A percentile compares a stretch with the other conserved stretches of the same genome.
Evolutionary conservation across 2,329 filamentous ascomycete genomes (phyloP).

Genomic region (Ascochyta rabiei): DNA sequence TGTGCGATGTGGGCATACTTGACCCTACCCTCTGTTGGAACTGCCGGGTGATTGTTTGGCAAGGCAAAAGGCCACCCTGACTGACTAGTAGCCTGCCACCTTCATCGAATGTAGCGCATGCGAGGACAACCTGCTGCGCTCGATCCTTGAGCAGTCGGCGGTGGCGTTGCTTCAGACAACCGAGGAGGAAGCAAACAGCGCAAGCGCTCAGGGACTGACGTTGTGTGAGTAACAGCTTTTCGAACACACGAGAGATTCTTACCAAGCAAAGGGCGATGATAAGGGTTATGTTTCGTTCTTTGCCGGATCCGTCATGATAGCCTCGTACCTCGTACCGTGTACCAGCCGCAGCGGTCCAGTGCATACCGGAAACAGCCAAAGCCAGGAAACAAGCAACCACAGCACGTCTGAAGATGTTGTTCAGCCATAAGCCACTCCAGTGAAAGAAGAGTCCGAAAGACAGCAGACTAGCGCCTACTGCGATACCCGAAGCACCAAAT

Average conservation of each 20-base stretch:
- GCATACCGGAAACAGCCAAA: slow-evolving; percentile 81
- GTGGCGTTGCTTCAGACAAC: slow-evolving; percentile 47
- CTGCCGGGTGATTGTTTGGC: slow-evolving; percentile 76
- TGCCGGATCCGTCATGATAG: slow-evolving; percentile 49
- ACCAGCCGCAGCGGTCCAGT: slow-evolving; percentile 78
- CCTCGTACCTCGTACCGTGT: slow-evolving; percentile 67
- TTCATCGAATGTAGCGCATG: slow-evolving; percentile 69
- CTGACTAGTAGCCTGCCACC: slow-evolving; percentile 71
- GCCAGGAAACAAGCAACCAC: slow-evolving; percentile 72
- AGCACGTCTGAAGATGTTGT: slow-evolving; percentile 75
- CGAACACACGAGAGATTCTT: slow-evolving; percentile 56
- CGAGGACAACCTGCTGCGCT: slow-evolving; percentile 61
- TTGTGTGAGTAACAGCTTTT: slow-evolving; percentile 70
- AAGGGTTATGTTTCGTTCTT: slow-evolving; percentile 66
- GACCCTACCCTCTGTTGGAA: slow-evolving; percentile 46
- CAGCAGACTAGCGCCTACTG: slow-evolving; percentile 71
- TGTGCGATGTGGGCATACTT: slow-evolving; percentile 64
- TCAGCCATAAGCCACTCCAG: slow-evolving; percentile 76
- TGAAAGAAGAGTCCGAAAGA: slow-evolving; percentile 80
- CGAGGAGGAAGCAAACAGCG: slow-evolving; percentile 43
- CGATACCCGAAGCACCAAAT: slow-evolving; percentile 72
- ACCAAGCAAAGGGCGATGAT: slow-evolving; percentile 74
- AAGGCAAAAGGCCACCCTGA: slow-evolving; percentile 71
- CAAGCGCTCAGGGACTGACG: slow-evolving; percentile 50
- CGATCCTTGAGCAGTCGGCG: slow-evolving; percentile 50